phyloP scores from a whole-genome alignment of 225 moss, liverwort and hornwort species.

The Takakia lepidozioides region DNA sequence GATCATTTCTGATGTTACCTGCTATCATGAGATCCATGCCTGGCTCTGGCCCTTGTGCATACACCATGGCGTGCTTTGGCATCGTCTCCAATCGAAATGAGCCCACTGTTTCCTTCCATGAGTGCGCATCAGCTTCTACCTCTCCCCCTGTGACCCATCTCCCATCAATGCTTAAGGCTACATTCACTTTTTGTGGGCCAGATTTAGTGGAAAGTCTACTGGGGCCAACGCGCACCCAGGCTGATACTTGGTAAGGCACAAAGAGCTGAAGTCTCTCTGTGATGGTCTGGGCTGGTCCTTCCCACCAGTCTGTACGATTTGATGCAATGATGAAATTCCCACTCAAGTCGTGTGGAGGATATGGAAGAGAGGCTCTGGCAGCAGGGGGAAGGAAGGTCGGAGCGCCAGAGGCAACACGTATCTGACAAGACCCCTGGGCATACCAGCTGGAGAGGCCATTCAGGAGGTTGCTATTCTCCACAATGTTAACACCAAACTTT shows the following conservation, averaged over 20 bases:
- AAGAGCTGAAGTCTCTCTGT: conserved; percentile 60
- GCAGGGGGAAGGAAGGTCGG: conserved; percentile 42
- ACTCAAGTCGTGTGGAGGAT: conserved; percentile 33
- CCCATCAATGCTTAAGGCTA: conserved; percentile 70
- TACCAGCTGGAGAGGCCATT: conserved; percentile 56
- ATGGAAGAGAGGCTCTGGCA: conserved; percentile 35
- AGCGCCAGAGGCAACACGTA: conserved; percentile 42
- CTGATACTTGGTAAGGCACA: conserved; percentile 78
- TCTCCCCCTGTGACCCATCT: conserved; percentile 74
- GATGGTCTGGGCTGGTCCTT: conserved; percentile 77
- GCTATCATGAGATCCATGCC: conserved; percentile 78
- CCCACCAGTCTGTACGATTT: conserved; percentile 69
- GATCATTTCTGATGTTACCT: conserved; percentile 49
- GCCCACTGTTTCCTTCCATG: conserved; percentile 73
- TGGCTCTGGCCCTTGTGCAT: conserved; percentile 80
- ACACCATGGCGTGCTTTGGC: conserved; percentile 58
- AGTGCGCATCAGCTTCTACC: conserved; percentile 41
- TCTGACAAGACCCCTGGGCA: conserved; percentile 56
- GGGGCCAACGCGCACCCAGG: conserved; percentile 67
- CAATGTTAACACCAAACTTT: conserved; percentile 58
- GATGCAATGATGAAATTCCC: conserved; percentile 58
- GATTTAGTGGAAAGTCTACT: too few relatives aligned
- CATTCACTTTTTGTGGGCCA: conserved; percentile 57
- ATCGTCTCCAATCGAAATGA: conserved; percentile 69
- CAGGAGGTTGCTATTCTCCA: conserved; percentile 53